Evolutionary conservation across 2,329 filamentous ascomycete species (phyloP).

Genomic region (Torrubiella hemipterigena): DNA sequence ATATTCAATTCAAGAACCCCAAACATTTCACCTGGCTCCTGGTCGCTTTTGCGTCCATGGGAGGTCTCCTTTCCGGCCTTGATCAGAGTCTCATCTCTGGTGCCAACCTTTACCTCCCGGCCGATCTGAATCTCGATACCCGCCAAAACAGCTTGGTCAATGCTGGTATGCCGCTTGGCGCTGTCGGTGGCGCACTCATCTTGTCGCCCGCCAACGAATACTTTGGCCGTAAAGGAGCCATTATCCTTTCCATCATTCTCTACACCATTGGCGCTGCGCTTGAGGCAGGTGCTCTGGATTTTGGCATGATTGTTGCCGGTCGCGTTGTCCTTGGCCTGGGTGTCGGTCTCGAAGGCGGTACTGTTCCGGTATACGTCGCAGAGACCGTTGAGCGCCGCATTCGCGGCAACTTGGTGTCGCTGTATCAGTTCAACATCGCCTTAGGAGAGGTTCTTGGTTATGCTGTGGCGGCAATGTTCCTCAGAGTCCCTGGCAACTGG

Average conservation of each 20-base stretch:
- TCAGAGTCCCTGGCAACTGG: conserved; percentile 59
- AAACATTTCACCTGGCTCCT: conserved; percentile 55
- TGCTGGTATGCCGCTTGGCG: conserved; percentile 59
- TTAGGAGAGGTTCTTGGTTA: conserved; percentile 64
- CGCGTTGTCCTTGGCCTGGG: conserved; percentile 59
- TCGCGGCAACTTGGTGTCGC: conserved; percentile 59
- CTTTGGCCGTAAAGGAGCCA: conserved; percentile 54
- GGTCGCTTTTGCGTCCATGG: conserved; percentile 63
- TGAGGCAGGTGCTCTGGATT: conserved; percentile 55
- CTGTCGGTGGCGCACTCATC: conserved; percentile 56
- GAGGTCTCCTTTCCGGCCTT: conserved; percentile 58
- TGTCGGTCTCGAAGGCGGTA: conserved; percentile 63
- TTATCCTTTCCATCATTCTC: conserved; percentile 55
- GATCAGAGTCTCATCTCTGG: conserved; percentile 64
- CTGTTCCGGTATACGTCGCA: conserved; percentile 63
- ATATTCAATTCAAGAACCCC: conserved; percentile 48
- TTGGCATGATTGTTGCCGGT: conserved; percentile 57
- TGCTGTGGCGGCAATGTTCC: conserved; percentile 60
- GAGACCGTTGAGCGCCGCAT: conserved; percentile 57
- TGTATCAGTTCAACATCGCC: conserved; percentile 68
- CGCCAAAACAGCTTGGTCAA: conserved; percentile 55
- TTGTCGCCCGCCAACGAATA: conserved; percentile 56
- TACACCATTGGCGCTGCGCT: conserved; percentile 61
- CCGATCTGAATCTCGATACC: conserved; percentile 40
- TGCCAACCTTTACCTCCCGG: conserved; percentile 54